phyloP scores from a whole-genome alignment of 768 basidiomycete species.

The Kwoniella sp. region DNA sequence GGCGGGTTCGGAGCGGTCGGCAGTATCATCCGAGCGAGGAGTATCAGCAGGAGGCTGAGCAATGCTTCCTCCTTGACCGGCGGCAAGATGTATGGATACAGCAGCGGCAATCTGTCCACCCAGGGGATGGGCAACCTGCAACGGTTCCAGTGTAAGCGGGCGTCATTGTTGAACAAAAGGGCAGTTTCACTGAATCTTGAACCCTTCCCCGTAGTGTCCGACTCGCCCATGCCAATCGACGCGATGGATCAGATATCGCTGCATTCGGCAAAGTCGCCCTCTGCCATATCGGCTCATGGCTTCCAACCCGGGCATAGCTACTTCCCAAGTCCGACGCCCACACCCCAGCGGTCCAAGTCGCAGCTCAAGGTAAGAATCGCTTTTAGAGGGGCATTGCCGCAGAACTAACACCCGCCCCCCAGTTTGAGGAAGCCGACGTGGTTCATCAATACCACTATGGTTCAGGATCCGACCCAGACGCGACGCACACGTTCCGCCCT shows the following conservation, averaged over 20 bases:
- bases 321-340: constrained; percentile 4
- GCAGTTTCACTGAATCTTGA: background rate
- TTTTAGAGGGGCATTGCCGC: background rate
- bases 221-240: constrained; percentile 68
- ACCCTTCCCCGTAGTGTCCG: constrained; percentile 58
- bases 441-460: constrained; percentile 48
- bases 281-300: background rate
- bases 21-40: constrained; percentile 64
- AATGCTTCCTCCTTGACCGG: constrained; percentile 24
- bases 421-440: constrained; percentile 49
- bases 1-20: constrained; percentile 89
- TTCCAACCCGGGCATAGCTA: background rate
- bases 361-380: constrained; percentile 31
- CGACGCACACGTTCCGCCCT: constrained; percentile 25
- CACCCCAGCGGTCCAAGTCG: constrained; percentile 20
- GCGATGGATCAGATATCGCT: constrained; percentile 47
- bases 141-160: constrained; percentile 62
- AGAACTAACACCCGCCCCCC: background rate
- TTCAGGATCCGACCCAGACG: constrained; percentile 19
- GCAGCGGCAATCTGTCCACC: constrained; percentile 44
- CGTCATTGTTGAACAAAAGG: background rate
- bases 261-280: constrained; percentile 25
- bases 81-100: constrained; percentile 34
- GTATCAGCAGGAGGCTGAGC: constrained; percentile 32
- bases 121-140: constrained; percentile 56